phyloP scores from a whole-genome alignment of 768 basidiomycete species.

The Tricholoma terreum region DNA sequence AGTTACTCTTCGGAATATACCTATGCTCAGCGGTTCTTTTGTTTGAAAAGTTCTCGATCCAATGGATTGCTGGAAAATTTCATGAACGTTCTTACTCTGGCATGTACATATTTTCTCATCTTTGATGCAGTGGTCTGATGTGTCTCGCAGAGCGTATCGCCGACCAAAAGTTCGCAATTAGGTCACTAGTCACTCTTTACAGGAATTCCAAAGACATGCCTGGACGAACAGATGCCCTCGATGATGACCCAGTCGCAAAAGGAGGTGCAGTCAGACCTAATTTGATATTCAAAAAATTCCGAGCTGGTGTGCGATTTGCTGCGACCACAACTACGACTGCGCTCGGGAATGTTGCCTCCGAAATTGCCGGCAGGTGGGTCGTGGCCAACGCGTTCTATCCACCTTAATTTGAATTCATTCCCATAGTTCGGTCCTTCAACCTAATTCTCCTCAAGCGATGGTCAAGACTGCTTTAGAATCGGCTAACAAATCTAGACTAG shows the following conservation, averaged over 20 bases:
- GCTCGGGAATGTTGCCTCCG: constrained; percentile 55
- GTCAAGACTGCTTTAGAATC: constrained; percentile 78
- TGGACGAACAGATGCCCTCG: constrained; percentile 63
- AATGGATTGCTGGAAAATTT: constrained; percentile 81
- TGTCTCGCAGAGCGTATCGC: constrained; percentile 63
- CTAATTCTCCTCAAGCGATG: constrained; percentile 80
- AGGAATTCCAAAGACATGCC: constrained; percentile 71
- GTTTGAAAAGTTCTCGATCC: constrained; percentile 83
- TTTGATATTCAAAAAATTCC: constrained; percentile 63
- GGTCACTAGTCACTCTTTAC: constrained; percentile 71
- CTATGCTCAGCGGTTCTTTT: constrained; percentile 68
- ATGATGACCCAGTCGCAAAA: constrained; percentile 31
- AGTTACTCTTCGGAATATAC: constrained; percentile 70
- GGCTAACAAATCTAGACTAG: constrained; percentile 74
- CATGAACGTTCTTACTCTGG: constrained; percentile 65
- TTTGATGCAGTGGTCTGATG: neutral
- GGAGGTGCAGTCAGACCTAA: constrained; percentile 50
- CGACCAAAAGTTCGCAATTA: constrained; percentile 78
- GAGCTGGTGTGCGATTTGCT: constrained; percentile 65
- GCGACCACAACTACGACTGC: constrained; percentile 82
- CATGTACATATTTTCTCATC: neutral
- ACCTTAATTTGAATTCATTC: neutral
- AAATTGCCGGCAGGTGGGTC: constrained; percentile 47
- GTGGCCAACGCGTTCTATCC: neutral
- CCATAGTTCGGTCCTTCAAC: constrained; percentile 72